Evolutionary conservation across 2,329 filamentous ascomycete species (phyloP), one percentile per base, ranked within the genome.

Genomic region (Pseudogymnoascus sp.): DNA sequence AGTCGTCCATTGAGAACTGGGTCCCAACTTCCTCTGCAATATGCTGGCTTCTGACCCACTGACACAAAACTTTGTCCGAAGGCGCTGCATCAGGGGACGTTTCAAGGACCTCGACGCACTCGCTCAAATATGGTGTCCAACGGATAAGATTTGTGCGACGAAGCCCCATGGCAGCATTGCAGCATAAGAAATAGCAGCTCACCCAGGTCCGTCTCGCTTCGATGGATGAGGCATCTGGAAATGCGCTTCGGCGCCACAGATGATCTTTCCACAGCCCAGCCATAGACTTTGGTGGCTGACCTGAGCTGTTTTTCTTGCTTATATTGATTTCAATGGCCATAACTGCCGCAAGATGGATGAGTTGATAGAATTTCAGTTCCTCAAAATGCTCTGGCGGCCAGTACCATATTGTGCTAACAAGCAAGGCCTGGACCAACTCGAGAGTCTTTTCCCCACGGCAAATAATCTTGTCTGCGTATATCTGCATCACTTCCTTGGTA

Each of bases 21-120:
- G 77, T 74, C 2, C 78, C 79, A 35, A 84, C 78, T 64, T 83
- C 79, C 65, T 85, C 82, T 35, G 79, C 80, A 64, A 84, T 78
- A 57, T 75, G 74, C 54, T 77, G 74, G 41, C 77, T 69, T 20
- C 72, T 72, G 1, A 74, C 72, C 74, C 74, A 78, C 39, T 76
- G 73, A 18, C 73, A 74, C 12, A 79, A 66, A 1, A 67, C 63
- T 37, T 69, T 72, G 64, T 79, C 77, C n/a, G 73, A 70, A 8
- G 72, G 67, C 12, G 70, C 65, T 8, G 75, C 73, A n/a, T 77
- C 69, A 8, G 73, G 69, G 7, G 74, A 74, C 5, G 64, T 74
- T 60, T 77, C 75, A 8, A 79, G 68, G 28, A 74, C 69, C 6
- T 77, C 72, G 25, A 78, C 63, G 62, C 74, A 79, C 37, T 79